phyloP scores from a whole-genome alignment of 371 early-diverging fungal species.

The Nematocida sp. region DNA sequence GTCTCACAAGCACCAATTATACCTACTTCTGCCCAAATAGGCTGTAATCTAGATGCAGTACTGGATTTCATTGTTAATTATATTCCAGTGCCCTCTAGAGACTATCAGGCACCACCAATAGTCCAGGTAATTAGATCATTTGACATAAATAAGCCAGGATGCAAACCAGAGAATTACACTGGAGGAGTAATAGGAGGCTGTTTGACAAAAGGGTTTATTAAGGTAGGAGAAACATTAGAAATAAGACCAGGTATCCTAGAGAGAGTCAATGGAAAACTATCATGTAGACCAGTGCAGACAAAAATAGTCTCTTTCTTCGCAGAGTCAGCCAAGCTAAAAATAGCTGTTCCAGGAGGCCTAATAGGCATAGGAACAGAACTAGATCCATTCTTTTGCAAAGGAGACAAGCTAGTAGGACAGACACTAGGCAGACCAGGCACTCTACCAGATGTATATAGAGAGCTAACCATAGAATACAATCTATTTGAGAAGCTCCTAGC shows the following conservation, averaged over 20 bases:
- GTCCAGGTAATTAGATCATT: constrained; percentile 98
- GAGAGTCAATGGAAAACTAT: constrained; percentile 77
- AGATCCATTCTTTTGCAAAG: constrained; percentile 95
- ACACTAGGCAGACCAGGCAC: constrained; percentile 89
- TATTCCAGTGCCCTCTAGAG: constrained; percentile 85
- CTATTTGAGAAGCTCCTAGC: constrained; percentile 88
- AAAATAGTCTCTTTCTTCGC: constrained; percentile 82
- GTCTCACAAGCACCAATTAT: constrained; percentile 92
- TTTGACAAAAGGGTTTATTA: constrained; percentile 85
- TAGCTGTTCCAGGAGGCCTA: constrained; percentile 98
- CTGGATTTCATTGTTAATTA: constrained; percentile 95
- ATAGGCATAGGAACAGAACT: constrained; percentile 97
- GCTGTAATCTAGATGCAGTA: constrained; percentile 96
- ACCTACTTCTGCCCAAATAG: constrained; percentile 95
- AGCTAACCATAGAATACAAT: constrained; percentile 87
- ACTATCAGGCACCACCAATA: constrained; percentile 71
- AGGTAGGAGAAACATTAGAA: constrained; percentile 91
- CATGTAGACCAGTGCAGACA: constrained; percentile 82
- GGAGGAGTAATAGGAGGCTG: constrained; percentile 99
- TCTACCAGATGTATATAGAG: constrained; percentile 86
- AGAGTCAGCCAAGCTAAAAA: constrained; percentile 81
- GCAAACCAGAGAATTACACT: constrained; percentile 80
- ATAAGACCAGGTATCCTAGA: constrained; percentile 93
- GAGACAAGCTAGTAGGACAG: constrained; percentile 95
- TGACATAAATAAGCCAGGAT: constrained; percentile 99